Conservation (phyloP, 2,329 filamentous ascomycete genomes). For the Microdochium paspali region DNA sequence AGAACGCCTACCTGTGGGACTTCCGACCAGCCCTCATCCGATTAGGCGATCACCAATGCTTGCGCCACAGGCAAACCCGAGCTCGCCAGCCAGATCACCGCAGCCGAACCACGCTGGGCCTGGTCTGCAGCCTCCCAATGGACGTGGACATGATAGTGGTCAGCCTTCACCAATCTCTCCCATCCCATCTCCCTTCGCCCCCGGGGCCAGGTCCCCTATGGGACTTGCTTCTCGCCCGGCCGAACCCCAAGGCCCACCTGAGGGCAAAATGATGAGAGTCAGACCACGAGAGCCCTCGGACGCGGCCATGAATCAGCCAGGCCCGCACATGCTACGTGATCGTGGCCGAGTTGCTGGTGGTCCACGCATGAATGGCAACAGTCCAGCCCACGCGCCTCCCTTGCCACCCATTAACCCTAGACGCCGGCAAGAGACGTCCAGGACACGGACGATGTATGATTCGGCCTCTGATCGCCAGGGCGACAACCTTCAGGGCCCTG, state of each 20-base stretch:
- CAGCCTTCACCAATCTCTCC: conserved; percentile 38
- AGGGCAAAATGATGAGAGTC: background rate
- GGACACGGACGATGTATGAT: conserved; percentile 29
- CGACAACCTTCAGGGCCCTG: conserved; percentile 17
- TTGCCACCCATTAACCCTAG: conserved; percentile 51
- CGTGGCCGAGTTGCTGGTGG: conserved; percentile 14
- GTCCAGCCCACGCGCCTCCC: conserved; percentile 30
- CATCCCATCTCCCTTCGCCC: conserved; percentile 22
- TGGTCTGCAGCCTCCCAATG: conserved; percentile 21
- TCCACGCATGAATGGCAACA: conserved; percentile 25
- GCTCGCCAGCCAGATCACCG: conserved; percentile 14
- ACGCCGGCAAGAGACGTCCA: conserved; percentile 28
- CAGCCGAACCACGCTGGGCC: conserved; percentile 13
- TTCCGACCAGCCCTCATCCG: background rate
- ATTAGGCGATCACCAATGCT: conserved; percentile 33
- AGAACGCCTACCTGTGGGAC: background rate
- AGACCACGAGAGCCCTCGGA: background rate
- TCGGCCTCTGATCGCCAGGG: conserved; percentile 23
- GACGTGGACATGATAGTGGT: conserved; percentile 24
- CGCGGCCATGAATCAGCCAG: conserved; percentile 20
- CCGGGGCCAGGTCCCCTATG: conserved; percentile 23
- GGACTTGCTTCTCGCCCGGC: conserved; percentile 22
- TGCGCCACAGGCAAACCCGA: conserved; percentile 31
- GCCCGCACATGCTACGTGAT: background rate
- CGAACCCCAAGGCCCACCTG: conserved; percentile 10